Evolutionary conservation across 495 filamentous ascomycete genomes (phyloP).

Genomic region (Amniculicola lignicola): DNA sequence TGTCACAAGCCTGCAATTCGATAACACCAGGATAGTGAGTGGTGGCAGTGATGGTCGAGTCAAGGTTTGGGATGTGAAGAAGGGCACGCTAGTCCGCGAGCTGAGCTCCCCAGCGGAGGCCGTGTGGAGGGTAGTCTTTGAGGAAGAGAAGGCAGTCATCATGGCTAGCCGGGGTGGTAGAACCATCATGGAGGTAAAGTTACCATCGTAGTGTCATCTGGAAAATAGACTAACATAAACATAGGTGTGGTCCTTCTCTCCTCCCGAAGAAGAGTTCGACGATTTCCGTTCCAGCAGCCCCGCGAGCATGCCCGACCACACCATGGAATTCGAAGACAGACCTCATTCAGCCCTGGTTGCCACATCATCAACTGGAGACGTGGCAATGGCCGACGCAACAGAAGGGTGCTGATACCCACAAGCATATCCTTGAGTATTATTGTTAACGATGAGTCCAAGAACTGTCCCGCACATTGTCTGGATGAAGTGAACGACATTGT

Average conservation of each 20-base stretch:
- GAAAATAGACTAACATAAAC: background rate
- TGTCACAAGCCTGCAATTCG: slow-evolving; percentile 95
- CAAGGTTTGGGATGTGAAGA: slow-evolving; percentile 94
- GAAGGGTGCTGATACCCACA: no score
- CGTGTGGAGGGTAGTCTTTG: slow-evolving; percentile 96
- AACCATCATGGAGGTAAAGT: slow-evolving; percentile 93
- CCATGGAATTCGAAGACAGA: slow-evolving; percentile 16
- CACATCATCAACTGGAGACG: slow-evolving; percentile 8
- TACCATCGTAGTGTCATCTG: background rate
- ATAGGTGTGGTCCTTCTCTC: slow-evolving; percentile 89
- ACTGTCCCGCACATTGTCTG: no score
- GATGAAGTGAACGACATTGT: no score
- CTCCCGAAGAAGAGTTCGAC: slow-evolving; percentile 61
- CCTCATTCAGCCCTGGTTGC: slow-evolving; percentile 2
- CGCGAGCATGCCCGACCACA: slow-evolving; percentile 33
- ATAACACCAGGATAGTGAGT: slow-evolving; percentile 88
- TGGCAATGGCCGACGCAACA: slow-evolving; percentile 30
- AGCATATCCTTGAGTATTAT: no score
- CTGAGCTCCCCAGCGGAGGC: slow-evolving; percentile 85
- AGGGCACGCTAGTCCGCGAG: slow-evolving; percentile 85
- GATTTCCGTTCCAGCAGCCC: slow-evolving; percentile 32
- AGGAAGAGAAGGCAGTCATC: slow-evolving; percentile 95
- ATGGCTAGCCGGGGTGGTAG: slow-evolving; percentile 78
- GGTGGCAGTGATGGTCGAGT: slow-evolving; percentile 94
- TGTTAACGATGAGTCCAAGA: no score